phyloP scores from a whole-genome alignment of 1,139 yeast species.

The Yamadazyma siamensis region DNA sequence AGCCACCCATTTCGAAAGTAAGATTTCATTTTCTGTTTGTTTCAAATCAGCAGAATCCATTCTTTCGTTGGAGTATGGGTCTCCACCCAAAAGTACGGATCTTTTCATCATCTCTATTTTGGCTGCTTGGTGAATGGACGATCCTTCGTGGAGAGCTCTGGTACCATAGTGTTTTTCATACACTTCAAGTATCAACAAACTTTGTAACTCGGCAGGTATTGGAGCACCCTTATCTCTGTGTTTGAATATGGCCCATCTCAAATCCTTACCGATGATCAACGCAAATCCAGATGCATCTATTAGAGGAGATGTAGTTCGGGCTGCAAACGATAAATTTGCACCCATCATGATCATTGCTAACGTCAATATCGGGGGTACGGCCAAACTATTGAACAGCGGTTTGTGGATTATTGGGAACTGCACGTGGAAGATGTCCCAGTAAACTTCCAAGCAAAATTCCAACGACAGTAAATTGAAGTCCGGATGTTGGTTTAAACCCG shows the following conservation, averaged over 20 bases:
- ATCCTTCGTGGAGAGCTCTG: slow-evolving; percentile 39
- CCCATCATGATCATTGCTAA: slow-evolving; percentile 53
- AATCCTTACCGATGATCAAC: slow-evolving; percentile 46
- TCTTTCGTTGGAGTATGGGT: slow-evolving; percentile 28
- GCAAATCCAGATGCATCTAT: slow-evolving; percentile 3
- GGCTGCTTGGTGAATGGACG: slow-evolving; percentile 65
- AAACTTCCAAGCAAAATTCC: slow-evolving; percentile 2
- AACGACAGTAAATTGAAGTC: slow-evolving; percentile 1
- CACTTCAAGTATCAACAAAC: slow-evolving; percentile 51
- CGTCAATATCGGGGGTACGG: slow-evolving; percentile 45
- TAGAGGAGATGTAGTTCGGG: slow-evolving; percentile 11
- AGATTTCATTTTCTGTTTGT: slow-evolving; percentile 3
- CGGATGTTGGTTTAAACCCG: slow-evolving; percentile 2
- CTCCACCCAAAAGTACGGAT: slow-evolving; percentile 60
- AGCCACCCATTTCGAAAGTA: slow-evolving; percentile 18
- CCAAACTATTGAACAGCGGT: slow-evolving; percentile 50
- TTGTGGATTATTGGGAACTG: slow-evolving; percentile 54
- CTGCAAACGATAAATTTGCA: slow-evolving; percentile 24
- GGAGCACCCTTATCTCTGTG: slow-evolving; percentile 42
- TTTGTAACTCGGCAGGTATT: slow-evolving; percentile 54
- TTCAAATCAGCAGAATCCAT: slow-evolving; percentile 1
- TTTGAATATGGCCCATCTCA: slow-evolving; percentile 54
- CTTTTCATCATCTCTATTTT: slow-evolving; percentile 61
- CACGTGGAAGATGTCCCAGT: slow-evolving; percentile 50
- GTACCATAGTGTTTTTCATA: slow-evolving; percentile 45